Percentiles rank a stretch among this genome's conserved stretches.
Evolutionary conservation across 345 rosid genomes (phyloP).

Genomic region (Fremontodendron californicum): DNA sequence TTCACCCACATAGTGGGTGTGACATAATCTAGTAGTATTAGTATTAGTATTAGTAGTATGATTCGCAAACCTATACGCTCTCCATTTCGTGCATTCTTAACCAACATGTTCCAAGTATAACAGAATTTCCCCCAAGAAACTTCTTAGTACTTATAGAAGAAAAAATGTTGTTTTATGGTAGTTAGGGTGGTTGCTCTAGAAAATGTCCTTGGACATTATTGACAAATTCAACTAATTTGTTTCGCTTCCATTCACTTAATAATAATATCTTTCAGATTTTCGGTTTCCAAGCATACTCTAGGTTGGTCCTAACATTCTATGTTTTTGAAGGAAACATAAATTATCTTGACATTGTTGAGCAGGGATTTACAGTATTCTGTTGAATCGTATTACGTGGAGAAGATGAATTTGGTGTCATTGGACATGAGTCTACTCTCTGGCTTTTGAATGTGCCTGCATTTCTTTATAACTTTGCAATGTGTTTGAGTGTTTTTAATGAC

Average conservation of each 20-base stretch:
- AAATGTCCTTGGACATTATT: neutral
- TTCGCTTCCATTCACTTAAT: neutral
- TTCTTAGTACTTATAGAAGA: neutral
- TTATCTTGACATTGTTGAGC: conserved; percentile 8
- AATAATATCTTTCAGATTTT: neutral
- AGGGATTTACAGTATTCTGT: conserved; percentile 29
- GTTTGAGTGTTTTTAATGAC: neutral
- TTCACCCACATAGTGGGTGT: no score
- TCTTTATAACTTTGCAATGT: neutral
- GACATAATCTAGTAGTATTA: no score
- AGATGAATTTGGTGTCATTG: conserved; percentile 28
- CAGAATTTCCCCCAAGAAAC: neutral
- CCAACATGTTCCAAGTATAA: no score
- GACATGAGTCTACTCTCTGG: conserved; percentile 26
- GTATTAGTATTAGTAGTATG: no score
- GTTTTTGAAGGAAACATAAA: neutral
- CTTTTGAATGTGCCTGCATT: neutral
- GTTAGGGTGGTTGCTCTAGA: neutral
- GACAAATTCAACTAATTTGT: neutral
- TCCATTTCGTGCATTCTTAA: no score
- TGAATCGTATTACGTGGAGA: conserved; percentile 18
- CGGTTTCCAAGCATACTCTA: neutral
- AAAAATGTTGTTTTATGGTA: neutral
- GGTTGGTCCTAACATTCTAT: neutral
- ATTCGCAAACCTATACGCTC: no score